These are phyloP conservation scores for Bacterosira constricta DNA, from an alignment of 108 stramenopile species.

Conservation along the genomic window DNA sequence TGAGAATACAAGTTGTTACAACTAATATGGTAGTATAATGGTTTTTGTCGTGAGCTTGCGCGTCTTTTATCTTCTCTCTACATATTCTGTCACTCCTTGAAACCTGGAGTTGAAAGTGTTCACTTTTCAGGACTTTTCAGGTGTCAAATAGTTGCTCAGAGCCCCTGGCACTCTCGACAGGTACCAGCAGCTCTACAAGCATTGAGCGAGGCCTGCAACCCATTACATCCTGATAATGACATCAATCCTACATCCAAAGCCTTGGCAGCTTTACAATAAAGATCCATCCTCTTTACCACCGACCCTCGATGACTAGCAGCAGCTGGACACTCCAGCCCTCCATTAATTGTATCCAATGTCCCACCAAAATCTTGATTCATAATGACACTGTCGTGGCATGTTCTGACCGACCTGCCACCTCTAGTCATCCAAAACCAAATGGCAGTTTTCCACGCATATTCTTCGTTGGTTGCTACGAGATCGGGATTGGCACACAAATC, in stretches of 20 bases:
- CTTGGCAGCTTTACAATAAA: slow-evolving; percentile 22
- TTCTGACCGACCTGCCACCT: background rate
- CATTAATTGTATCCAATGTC: slow-evolving; percentile 14
- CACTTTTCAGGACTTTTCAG: no score
- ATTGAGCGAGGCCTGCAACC: background rate
- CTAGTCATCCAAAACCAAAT: slow-evolving; percentile 25
- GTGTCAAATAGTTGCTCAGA: no score
- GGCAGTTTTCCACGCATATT: background rate
- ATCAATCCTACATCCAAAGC: slow-evolving; percentile 2
- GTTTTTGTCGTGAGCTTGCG: no score
- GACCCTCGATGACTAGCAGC: background rate
- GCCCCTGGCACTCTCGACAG: no score
- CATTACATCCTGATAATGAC: slow-evolving; percentile 4
- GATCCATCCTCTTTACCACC: slow-evolving; percentile 4
- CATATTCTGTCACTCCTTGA: no score
- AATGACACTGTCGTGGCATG: background rate
- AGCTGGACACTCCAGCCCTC: slow-evolving; percentile 16
- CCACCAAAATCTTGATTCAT: slow-evolving; percentile 23
- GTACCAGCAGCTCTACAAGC: no score
- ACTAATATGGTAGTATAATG: no score
- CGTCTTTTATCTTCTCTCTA: no score
- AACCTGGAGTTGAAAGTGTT: no score
- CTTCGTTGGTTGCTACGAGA: slow-evolving; percentile 12
- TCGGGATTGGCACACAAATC: slow-evolving; percentile 24
- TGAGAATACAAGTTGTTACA: no score